Base-by-base conservation (phyloP, 345 rosid species). In the Ceriops decandra region DNA sequence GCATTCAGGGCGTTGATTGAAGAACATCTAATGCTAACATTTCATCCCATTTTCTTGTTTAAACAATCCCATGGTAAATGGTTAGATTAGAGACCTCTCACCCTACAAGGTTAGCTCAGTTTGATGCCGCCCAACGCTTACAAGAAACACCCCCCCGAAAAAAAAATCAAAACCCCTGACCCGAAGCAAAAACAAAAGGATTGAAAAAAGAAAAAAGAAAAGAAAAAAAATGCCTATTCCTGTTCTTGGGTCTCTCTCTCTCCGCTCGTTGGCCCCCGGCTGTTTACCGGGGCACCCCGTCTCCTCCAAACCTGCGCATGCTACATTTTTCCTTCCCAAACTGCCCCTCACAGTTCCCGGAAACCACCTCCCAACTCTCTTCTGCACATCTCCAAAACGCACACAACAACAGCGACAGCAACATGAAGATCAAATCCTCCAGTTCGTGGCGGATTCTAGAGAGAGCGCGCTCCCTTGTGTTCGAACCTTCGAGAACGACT, bases 401-500 rank as follows among this genome's bases (percentile, higher is more conserved):
- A 66, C 84, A 42, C 77, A 31, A 6, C 66, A 36, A 42, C 49
- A 42, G 49, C 49, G 49, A 57, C 85, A 16, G 36, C 80, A 60
- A 68, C 84, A 72, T 24, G 84, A 85, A 32, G 85, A 82, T 36
- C 84, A 87, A 64, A 74, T 90, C 80, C 86, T 91, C 47, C 84
- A 81, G 30, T 83, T 86, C 62, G 82, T 91, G 3, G 87, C 90
- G 24, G 82, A 82, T 31, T 85, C 98, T 15, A 81, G 80, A 24
- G 90, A 81, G 1, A 80, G 77, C 26, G 54, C 80, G 7, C 86
- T 88, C 49, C 98, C 98, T 0, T 91, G 95, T 46, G 90, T 88
- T 46, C 77, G 98, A 66, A 84, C 95, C 36, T 93, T 81, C 79
- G 96, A 91, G 79, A 89, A 87, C 71, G 85, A 85, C 77, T 69